Base-by-base conservation (phyloP, 345 rosid genomes). In the Cardamine resedifolia region DNA sequence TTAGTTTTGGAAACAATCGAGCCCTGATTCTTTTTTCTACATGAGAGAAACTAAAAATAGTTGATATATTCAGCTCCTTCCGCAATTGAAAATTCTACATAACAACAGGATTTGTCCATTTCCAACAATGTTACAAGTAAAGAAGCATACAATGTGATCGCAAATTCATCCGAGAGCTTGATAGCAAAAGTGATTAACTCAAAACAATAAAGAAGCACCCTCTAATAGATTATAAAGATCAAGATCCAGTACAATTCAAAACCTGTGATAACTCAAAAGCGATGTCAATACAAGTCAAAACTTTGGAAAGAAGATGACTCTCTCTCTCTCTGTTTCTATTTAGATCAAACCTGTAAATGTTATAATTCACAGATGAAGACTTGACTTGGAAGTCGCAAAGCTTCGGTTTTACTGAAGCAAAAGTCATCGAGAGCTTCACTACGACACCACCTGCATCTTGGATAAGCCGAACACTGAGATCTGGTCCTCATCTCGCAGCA, bases 381-480 rank as follows among this genome's bases (percentile, higher is more conserved):
- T 86, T 87, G 89, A 34, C 79, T 78, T 26, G 97, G 97, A 69
- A 90, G 76, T 68, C 89, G 82, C 87, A 87, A 67, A 65, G 97
- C 83, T 65, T 90, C 92, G 41, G 78, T 30, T 80, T 79, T 85
- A 75, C 62, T 63, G 31, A 88, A 90, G 82, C 97, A 90, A 81
- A 80, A 83, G 71, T 88, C 95, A 59, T 88, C 90, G 1, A 90
- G 89, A 78, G 79, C 88, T 28, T 87, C 85, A 47, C 95, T 90
- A n/a, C 79, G 80, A 76, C 97, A 90, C 97, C 97, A 90, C 19
- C 80, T 80, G 74, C 97, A 85, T 47, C 70, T 77, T n/a, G 88
- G 87, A 75, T 73, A 73, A 72, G 73, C 79, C 1, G 63, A 58
- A 75, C 97, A 90, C 51, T 78, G 92, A 73, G 89, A 82, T 85